Percentiles rank a stretch among this genome's conserved stretches.
Conservation (phyloP, 495 filamentous ascomycete genomes). For the Staphylotrichum tortipilum region DNA sequence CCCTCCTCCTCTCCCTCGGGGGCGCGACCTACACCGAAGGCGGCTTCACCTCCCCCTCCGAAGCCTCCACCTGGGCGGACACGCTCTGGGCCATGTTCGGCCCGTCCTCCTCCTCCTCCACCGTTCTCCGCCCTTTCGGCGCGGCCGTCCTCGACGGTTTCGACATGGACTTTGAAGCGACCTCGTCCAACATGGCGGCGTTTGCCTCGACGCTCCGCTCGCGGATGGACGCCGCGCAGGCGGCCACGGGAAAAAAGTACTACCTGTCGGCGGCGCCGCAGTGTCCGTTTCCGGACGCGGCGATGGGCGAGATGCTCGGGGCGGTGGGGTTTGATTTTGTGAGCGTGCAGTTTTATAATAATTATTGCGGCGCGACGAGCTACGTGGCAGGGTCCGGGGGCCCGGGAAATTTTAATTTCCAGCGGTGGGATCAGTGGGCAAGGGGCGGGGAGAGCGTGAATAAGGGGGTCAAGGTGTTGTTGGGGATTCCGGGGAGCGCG, state of each 20-base stretch:
- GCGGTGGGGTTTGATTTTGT: conserved; percentile 53
- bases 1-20: conserved; percentile 59
- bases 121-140: conserved; percentile 53
- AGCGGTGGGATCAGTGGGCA: conserved; percentile 65
- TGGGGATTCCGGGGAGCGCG: conserved; percentile 57
- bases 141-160: conserved; percentile 60
- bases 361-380: conserved; percentile 53
- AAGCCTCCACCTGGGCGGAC: conserved; percentile 49
- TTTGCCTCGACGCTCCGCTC: conserved; percentile 49
- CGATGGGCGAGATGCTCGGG: conserved; percentile 49
- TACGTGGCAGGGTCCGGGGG: conserved; percentile 38
- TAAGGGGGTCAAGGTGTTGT: conserved; percentile 52
- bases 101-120: conserved; percentile 24
- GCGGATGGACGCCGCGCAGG: conserved; percentile 38
- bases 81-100: conserved; percentile 64
- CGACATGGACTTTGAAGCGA: conserved; percentile 58
- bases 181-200: conserved; percentile 39
- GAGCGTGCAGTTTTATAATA: conserved; percentile 62
- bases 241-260: conserved; percentile 37
- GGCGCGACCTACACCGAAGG: conserved; percentile 55
- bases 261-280: conserved; percentile 61
- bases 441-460: conserved; percentile 48
- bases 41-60: conserved; percentile 45
- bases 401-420: conserved; percentile 59
- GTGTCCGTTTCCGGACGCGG: conserved; percentile 55